These are phyloP conservation scores for Acmispon strigosus DNA, from an alignment of 306 rosid species.

Conservation along the genomic window DNA sequence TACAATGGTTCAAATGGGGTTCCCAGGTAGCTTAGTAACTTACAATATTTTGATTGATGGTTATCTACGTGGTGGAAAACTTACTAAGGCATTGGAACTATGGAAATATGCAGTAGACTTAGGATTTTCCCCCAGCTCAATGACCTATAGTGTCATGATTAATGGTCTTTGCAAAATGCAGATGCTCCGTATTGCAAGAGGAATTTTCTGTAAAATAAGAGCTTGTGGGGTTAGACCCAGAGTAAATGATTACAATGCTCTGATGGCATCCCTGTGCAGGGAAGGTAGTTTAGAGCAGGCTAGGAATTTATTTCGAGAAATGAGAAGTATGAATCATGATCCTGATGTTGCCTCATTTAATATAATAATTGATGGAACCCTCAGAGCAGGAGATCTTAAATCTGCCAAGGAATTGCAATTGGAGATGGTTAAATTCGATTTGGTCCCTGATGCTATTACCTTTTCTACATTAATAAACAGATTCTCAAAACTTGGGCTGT, in stretches of 20 bases:
- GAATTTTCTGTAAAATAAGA: conserved; percentile 54
- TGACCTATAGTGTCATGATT: conserved; percentile 53
- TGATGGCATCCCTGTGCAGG: conserved; percentile 59
- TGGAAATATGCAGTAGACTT: conserved; percentile 47
- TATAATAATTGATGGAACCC: conserved; percentile 54
- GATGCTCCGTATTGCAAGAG: conserved; percentile 61
- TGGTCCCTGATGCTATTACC: conserved; percentile 52
- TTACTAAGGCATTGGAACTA: conserved; percentile 40
- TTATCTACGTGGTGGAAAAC: conserved; percentile 37
- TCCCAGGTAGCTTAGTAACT: conserved; percentile 43
- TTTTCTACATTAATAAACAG: conserved; percentile 57
- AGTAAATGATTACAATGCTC: conserved; percentile 45
- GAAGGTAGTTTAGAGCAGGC: conserved; percentile 76
- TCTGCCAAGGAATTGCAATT: conserved; percentile 44
- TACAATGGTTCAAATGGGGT: conserved; percentile 53
- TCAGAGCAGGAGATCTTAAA: conserved; percentile 56
- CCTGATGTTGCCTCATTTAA: conserved; percentile 62
- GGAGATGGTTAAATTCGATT: conserved; percentile 50
- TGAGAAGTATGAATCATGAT: conserved; percentile 34
- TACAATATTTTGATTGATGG: conserved; percentile 59
- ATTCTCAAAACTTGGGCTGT: conserved; percentile 49
- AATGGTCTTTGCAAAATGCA: conserved; percentile 79
- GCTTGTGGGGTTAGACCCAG: conserved; percentile 52
- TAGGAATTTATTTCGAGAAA: conserved; percentile 54
- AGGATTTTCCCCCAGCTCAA: conserved; percentile 48